Evolutionary conservation across 2,329 filamentous ascomycete genomes (phyloP).

Genomic region (Paraphoma sp.): DNA sequence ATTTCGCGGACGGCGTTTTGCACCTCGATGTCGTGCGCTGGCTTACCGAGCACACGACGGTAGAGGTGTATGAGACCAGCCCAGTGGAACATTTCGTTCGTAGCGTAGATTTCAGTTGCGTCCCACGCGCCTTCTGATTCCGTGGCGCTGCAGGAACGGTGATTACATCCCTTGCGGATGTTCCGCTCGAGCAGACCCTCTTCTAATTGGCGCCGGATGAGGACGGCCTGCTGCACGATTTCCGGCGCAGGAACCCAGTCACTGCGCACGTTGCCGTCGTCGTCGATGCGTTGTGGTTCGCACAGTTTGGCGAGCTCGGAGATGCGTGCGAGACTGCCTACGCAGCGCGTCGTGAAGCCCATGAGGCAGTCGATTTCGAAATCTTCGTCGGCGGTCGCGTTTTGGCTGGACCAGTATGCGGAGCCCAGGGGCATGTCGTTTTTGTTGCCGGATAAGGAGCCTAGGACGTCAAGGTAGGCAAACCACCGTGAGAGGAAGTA

Average conservation of each 20-base stretch:
- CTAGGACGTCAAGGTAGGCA: conserved; percentile 81
- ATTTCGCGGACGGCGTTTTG: conserved; percentile 69
- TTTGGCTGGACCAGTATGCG: conserved; percentile 51
- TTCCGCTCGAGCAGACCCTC: conserved; percentile 53
- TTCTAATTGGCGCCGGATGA: conserved; percentile 67
- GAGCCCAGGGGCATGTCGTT: conserved; percentile 51
- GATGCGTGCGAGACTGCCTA: conserved; percentile 73
- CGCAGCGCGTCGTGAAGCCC: conserved; percentile 76
- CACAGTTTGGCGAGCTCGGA: conserved; percentile 74
- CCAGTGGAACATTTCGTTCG: conserved; percentile 81
- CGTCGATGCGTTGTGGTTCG: conserved; percentile 68
- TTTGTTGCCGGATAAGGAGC: conserved; percentile 68
- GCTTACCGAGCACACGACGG: conserved; percentile 72
- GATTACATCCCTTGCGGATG: conserved; percentile 52
- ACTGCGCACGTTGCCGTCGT: conserved; percentile 56
- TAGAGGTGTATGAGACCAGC: conserved; percentile 78
- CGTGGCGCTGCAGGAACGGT: conserved; percentile 42
- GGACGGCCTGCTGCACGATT: conserved; percentile 63
- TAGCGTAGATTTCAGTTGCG: conserved; percentile 69
- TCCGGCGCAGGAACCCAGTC: conserved; percentile 66
- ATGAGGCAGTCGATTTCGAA: conserved; percentile 81
- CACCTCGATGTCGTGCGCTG: conserved; percentile 64
- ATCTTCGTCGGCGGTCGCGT: conserved; percentile 64
- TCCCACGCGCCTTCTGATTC: conserved; percentile 60
- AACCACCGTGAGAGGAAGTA: conserved; percentile 85